Conservation (phyloP, 2,329 filamentous ascomycete species). For the Mycocentrospora acerina region DNA sequence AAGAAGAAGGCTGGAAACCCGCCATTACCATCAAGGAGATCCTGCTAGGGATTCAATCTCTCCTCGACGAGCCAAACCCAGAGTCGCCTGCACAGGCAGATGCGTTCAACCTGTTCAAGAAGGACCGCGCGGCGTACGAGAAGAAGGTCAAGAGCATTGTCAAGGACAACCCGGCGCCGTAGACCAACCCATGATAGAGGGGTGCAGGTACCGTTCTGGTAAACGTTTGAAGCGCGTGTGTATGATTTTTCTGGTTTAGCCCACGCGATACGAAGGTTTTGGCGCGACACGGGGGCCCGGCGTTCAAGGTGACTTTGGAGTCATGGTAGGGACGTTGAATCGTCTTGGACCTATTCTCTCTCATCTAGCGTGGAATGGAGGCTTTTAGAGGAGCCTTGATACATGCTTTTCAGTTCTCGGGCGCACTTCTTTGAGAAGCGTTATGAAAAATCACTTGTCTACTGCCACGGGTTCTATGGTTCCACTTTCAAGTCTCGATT, state of each 20-base stretch:
- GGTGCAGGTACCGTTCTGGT: background rate
- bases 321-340: no score
- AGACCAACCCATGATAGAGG: constrained; percentile 3
- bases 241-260: background rate
- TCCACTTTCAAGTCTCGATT: no score
- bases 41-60: constrained; percentile 89
- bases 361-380: no score
- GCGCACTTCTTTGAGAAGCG: no score
- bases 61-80: constrained; percentile 94
- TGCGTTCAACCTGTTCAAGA: constrained; percentile 95
- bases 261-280: constrained; percentile 1
- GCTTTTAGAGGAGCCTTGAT: no score
- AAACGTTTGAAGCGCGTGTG: no score
- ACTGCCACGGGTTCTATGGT: no score
- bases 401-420: no score
- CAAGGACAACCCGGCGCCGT: constrained; percentile 81
- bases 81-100: constrained; percentile 96
- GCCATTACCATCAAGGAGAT: constrained; percentile 99
- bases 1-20: constrained; percentile 98
- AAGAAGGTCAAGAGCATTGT: constrained; percentile 84
- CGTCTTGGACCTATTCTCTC: no score
- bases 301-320: background rate
- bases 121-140: constrained; percentile 84
- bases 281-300: constrained; percentile 2
- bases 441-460: no score